Evolutionary conservation across 169 alveolate species (phyloP).

Genomic region (Cryptosporidium meleagridis): DNA sequence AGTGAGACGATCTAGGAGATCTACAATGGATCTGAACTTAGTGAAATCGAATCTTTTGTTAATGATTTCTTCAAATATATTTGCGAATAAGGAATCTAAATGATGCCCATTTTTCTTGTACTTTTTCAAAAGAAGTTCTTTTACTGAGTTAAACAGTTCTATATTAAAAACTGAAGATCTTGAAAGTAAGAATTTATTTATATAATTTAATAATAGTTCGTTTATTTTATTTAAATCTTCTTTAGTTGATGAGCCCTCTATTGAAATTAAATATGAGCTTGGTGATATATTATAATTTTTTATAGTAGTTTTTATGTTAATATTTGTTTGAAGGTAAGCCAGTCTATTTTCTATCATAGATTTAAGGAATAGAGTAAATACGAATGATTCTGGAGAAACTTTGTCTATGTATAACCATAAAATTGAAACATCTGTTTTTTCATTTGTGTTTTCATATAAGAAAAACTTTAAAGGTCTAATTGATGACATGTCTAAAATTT

Average conservation of each 20-base stretch:
- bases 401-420: neutral
- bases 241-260: neutral
- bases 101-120: neutral
- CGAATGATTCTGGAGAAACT: neutral
- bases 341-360: neutral
- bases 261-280: neutral
- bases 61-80: neutral
- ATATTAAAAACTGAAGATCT: neutral
- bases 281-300: neutral
- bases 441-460: neutral
- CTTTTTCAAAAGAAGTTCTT: neutral
- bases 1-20: neutral
- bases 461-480: slow-evolving; percentile 10
- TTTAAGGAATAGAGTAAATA: neutral
- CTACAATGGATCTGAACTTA: neutral
- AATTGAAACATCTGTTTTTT: neutral
- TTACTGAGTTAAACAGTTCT: slow-evolving; percentile 2
- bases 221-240: neutral
- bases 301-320: neutral
- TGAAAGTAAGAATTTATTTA: neutral
- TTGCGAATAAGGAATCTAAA: neutral
- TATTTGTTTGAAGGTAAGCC: neutral
- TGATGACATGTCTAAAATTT: neutral
- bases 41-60: slow-evolving; percentile 19
- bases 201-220: neutral